Base-by-base conservation (phyloP, 164 flowering plant species). In the Chloranthus sessilifolius region DNA sequence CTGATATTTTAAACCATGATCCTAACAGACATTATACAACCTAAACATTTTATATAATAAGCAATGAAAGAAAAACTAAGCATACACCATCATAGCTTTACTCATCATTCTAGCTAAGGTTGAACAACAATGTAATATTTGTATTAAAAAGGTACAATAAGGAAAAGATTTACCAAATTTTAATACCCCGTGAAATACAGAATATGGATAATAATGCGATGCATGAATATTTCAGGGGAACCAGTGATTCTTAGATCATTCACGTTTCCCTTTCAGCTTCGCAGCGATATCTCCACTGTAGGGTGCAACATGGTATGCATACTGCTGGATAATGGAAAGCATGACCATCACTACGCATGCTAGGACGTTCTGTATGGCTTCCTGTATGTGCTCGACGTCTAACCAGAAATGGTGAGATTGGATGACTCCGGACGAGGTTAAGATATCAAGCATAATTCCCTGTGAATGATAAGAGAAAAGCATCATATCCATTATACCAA, bases 241-340 rank as follows among this genome's bases (percentile, higher is more conserved):
- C n/a, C n/a, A n/a, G n/a, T n/a, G n/a, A n/a, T n/a, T n/a, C 19
- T 1, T 44, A 25, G 48, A 44, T 44, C 31, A 44, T 25, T 44
- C 48, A 5, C 8, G 76, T 70, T 83, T 83, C 49, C 38, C 63
- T 50, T 60, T 67, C 58, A 78, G 17, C 67, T 70, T 82, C 9
- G 70, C 3, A 25, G 66, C 77, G 3, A 73, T 65, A 8, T 88
- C 91, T 49, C 97, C 95, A 42, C 81, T 88, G 68, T 92, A 92
- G 49, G 99, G 95, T 7, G 78, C 42, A 42, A 71, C 83, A 64
- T 81, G 83, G 72, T 60, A 92, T 9, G 97, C 99, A 61, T 92
- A 81, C 67, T 88, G 94, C 70, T 92, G 99, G 43, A 92, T 65
- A 45, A 88, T 80, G 9, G 97, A 78, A 54, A 92, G 86, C 43